Base-by-base conservation (phyloP, 1,284 basidiomycete genomes). In the Apiotrichum laibachii region DNA sequence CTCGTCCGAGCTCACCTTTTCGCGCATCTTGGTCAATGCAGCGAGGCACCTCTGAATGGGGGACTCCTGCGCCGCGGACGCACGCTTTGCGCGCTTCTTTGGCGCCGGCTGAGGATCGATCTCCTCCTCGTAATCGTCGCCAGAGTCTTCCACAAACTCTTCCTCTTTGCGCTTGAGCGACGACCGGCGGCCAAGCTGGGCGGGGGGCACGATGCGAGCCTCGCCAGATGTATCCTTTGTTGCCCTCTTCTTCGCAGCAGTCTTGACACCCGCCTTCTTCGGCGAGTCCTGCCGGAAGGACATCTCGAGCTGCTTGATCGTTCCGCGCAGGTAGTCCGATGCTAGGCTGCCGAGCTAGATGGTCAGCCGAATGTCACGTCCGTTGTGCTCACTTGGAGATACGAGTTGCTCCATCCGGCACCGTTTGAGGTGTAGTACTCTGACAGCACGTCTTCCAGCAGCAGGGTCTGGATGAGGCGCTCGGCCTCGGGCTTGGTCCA, bases 131-230 rank as follows among this genome's bases (percentile, higher is more conserved):
- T 81, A 33, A 15, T 45, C 45, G 8, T 16, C 19, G 2, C 33
- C 37, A 7, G 21, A 11, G 35, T 59, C 90, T 88, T 70, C 52
- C 39, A 42, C 55, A 18, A 31, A 33, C 31, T 39, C 44, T 11
- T 53, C 33, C 31, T 56, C 43, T 15, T 10, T 21, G 39, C 37
- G 26, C 19, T 50, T 26, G 22, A 12, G 21, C 37, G 39, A 22
- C 22, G 42, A 43, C 26, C 33, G 10, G 35, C 43, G 16, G 19
- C 45, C 5, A 3, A 12, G 10, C 7, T 21, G 49, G 5, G 37
- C 22, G 92, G 19, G 95, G 82, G 16, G 84, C 87, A 33, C 15
- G 6, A 22, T 72, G 90, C 37, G 22, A 13, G 39, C 57, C 49
- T 37, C 39, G 21, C n/a, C 26, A 11, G 37, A 26, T 21, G 44